Conservation (phyloP, 768 basidiomycete genomes). For the Pleurotus cornucopiae region DNA sequence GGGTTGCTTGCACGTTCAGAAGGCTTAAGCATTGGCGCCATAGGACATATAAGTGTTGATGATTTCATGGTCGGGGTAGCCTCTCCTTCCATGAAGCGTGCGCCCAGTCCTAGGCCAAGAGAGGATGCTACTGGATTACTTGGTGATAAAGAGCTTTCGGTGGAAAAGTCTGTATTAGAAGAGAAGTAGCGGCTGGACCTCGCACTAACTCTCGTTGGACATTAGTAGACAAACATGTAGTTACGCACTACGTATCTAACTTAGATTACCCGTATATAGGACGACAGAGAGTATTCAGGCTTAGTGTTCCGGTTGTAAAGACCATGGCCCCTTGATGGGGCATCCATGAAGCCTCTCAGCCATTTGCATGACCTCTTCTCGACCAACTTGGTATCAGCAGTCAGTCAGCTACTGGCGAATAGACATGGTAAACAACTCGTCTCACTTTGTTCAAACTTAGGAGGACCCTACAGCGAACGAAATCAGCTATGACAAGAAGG, state of each 20-base stretch:
- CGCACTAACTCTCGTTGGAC: no score
- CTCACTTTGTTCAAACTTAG: conserved; percentile 31
- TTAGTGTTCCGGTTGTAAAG: neutral
- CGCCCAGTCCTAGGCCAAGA: neutral
- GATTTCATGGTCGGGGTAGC: conserved; percentile 3
- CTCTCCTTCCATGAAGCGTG: conserved; percentile 4
- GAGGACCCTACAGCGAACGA: conserved; percentile 27
- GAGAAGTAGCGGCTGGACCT: no score
- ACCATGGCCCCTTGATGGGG: conserved; percentile 32
- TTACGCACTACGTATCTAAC: no score
- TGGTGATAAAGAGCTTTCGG: no score
- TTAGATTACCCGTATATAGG: no score
- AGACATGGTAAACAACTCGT: neutral
- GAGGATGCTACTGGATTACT: neutral
- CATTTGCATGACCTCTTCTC: conserved; percentile 35
- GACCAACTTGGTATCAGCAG: conserved; percentile 25
- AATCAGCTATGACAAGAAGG: neutral
- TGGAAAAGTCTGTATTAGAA: no score
- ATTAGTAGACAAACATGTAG: no score
- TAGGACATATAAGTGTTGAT: neutral
- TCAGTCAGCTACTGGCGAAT: neutral
- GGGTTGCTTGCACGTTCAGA: conserved; percentile 6
- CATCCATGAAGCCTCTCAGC: conserved; percentile 40
- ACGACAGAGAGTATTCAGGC: neutral
- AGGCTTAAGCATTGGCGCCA: neutral